Base-by-base conservation (phyloP, 1,139 yeast genomes). In the Saccharomyces hybrid region DNA sequence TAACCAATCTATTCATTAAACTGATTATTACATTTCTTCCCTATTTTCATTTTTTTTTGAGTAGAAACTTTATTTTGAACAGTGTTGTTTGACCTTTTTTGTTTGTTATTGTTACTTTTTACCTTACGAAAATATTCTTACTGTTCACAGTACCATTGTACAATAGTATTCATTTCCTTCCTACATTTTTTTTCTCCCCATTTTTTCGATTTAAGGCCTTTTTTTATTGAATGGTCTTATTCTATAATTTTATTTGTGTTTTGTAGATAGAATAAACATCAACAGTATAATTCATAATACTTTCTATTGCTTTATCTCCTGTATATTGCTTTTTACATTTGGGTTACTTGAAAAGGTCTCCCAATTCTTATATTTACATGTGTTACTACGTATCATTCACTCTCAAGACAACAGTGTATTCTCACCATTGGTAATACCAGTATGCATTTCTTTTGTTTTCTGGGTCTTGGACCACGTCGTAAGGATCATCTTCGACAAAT, bases 381-480 rank as follows among this genome's bases (percentile, higher is more conserved):
- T 27, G n/a, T 9, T 41, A 28, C 49, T 47, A 20, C 32, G 4
- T 23, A 47, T 28, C n/a, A n/a, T n/a, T n/a, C n/a, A n/a, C n/a
- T n/a, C n/a, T n/a, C 38, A 31, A 47, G 47, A n/a, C 25, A 20
- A 44, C 25, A 34, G 34, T 32, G 32, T n/a, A 25, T 11, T 16
- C 5, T 55, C 41, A 63, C 68, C 69, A 66, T 50, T 56, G 53
- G 52, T 65, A 68, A 51, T 64, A 59, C 71, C 71, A 67, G 50
- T 64, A 68, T 23, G 67, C 48, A 48, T 67, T 68, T 3, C 59
- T 59, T 6, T 59, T 58, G 23, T 57, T 57, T 4, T 56, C 55
- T 8, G 58, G 61, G 13, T 56, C 16, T 6, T 55, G 32, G 1
- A 66, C 57, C 8, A 63, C 32, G 7, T 56, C 55, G 30, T 50